Evolutionary conservation across 306 rosid genomes (phyloP), one percentile per base, ranked within the genome.

Genomic region (Lablab purpureus): DNA sequence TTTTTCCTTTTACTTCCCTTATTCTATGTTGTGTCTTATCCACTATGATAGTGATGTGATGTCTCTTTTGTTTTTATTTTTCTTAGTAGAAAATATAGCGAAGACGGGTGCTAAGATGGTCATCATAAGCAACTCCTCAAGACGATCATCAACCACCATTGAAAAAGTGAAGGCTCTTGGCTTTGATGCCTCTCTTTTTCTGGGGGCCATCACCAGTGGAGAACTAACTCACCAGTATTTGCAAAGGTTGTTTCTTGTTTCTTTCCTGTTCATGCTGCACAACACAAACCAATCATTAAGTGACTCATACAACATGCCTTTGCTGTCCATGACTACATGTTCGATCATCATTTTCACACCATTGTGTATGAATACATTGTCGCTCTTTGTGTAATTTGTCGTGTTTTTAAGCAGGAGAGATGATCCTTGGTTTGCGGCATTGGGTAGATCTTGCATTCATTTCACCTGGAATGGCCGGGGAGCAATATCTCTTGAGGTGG

Each of bases 61-160:
- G 8, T 60, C 6, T 25, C 2, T 4, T 46, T 12, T 13, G 6
- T 70, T 32, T 45, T 59, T 0, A 64, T 41, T 49, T 55, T 79
- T 77, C 40, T 82, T 84, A 94, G 99, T 95, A 82, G 89, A 91
- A 78, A 91, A 82, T 70, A 80, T 95, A 60, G 99, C 98, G 10
- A 80, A 54, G 13, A 77, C 74, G 67, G 99, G 99, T 54, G 92
- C 90, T 51, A 95, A 95, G 86, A 92, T 95, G 97, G 94, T 95
- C 36, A 86, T 95, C 60, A 92, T 92, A 71, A 95, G 99, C 78
- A 95, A 95, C 78, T 95, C 99, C n/a, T 95, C 99, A 7, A 91
- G 99, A 84, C 95, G 99, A 14, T 85, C 98, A 2, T 88, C 96
- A 9, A 67, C 82, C 2, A 95, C 98, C 19, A 85, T 95, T 84